These are phyloP conservation scores for Malassezia arunalokei DNA, from an alignment of 1,284 basidiomycete species.

Conservation along the genomic window DNA sequence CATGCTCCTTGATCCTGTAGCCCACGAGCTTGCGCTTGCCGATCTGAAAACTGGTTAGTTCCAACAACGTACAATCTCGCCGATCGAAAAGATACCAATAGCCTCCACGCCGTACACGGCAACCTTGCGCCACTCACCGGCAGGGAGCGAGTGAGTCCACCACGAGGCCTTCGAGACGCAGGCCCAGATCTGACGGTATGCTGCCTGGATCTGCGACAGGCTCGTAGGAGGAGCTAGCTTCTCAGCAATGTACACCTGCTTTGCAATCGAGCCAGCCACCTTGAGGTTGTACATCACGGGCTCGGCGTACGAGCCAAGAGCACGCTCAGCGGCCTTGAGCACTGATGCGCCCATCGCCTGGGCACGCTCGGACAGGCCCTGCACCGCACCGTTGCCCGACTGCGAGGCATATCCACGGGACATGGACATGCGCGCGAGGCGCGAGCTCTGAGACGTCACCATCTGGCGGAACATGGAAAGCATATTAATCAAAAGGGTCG, in stretches of 20 bases:
- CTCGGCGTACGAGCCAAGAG: constrained; percentile 22
- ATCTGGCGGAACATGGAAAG: constrained; percentile 9
- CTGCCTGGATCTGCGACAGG: constrained; percentile 55
- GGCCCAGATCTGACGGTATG: constrained; percentile 63
- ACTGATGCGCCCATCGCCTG: constrained; percentile 6
- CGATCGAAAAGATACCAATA: constrained; percentile 63
- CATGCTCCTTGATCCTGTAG: constrained; percentile 11
- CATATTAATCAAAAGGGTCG: neutral
- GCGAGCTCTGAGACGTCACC: constrained; percentile 9
- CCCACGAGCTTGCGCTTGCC: constrained; percentile 17
- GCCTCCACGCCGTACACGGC: constrained; percentile 78
- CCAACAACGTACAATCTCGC: constrained; percentile 35
- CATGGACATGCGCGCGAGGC: neutral
- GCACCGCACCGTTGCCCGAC: neutral
- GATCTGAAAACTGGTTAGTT: constrained; percentile 4
- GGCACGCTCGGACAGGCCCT: constrained; percentile 7
- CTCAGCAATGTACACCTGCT: constrained; percentile 83
- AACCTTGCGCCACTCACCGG: constrained; percentile 62
- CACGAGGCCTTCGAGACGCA: constrained; percentile 58
- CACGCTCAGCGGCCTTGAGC: constrained; percentile 9
- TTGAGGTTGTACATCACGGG: constrained; percentile 47
- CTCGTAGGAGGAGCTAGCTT: constrained; percentile 68
- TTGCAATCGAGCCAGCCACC: constrained; percentile 68
- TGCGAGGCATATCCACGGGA: constrained; percentile 7
- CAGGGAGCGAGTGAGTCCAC: constrained; percentile 59